A percentile compares a stretch with the other conserved stretches of the same genome.
phyloP scores from a whole-genome alignment of 805 yeast genomes.

The Cyberlindnera euphorbiae region DNA sequence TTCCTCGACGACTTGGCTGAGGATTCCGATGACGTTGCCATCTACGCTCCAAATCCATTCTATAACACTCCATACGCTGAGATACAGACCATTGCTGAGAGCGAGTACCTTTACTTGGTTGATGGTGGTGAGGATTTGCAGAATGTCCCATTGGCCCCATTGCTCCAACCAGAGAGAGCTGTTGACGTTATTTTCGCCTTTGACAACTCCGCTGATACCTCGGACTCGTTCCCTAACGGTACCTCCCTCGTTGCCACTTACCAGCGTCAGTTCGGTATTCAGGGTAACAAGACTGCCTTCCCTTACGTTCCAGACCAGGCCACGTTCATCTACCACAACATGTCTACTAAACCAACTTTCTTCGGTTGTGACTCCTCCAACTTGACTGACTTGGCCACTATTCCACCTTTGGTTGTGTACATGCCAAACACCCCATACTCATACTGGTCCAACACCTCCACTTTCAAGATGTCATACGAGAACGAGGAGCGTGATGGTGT shows the following conservation, averaged over 20 bases:
- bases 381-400: slow-evolving; percentile 46
- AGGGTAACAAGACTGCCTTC: slow-evolving; percentile 56
- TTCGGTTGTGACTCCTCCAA: slow-evolving; percentile 76
- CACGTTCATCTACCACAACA: slow-evolving; percentile 54
- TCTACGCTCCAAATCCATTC: slow-evolving; percentile 71
- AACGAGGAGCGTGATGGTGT: slow-evolving; percentile 53
- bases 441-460: slow-evolving; percentile 63
- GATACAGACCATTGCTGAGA: slow-evolving; percentile 33
- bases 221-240: slow-evolving; percentile 62
- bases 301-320: slow-evolving; percentile 77
- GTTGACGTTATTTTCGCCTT: slow-evolving; percentile 63
- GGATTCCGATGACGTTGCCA: slow-evolving; percentile 63
- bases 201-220: slow-evolving; percentile 65
- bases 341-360: slow-evolving; percentile 71
- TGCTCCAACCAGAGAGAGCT: slow-evolving; percentile 52
- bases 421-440: slow-evolving; percentile 69
- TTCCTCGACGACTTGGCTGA: slow-evolving; percentile 43
- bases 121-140: slow-evolving; percentile 74
- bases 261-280: slow-evolving; percentile 49
- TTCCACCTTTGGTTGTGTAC: slow-evolving; percentile 73
- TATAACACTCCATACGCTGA: slow-evolving; percentile 36
- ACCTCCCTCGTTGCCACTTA: slow-evolving; percentile 52
- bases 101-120: slow-evolving; percentile 46
- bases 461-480: slow-evolving; percentile 59
- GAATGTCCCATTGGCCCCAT: slow-evolving; percentile 60